phyloP scores from a whole-genome alignment of 306 rosid genomes.

The Begonia masoniana region DNA sequence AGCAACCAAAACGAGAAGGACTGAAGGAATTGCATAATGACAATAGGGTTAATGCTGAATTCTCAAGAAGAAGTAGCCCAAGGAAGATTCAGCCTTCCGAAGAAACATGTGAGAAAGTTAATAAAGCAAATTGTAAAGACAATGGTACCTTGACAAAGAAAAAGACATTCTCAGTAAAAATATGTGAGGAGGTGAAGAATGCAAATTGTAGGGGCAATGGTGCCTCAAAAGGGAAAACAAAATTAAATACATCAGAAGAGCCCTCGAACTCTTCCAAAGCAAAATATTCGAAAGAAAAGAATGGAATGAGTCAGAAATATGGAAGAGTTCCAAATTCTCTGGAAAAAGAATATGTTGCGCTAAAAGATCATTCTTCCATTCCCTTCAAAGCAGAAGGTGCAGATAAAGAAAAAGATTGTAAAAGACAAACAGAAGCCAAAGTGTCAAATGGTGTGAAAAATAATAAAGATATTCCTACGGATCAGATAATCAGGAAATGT shows the following conservation, averaged over 20 bases:
- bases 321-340: constrained; percentile 1
- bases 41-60: constrained; percentile 20
- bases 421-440: constrained; percentile 4
- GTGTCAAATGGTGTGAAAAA: constrained; percentile 9
- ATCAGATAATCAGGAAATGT: constrained; percentile 9
- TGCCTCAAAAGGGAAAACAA: too few species aligned
- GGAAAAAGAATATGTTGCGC: background rate
- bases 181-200: background rate
- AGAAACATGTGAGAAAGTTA: constrained; percentile 10
- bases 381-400: constrained; percentile 1
- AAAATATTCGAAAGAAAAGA: constrained; percentile 7
- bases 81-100: constrained; percentile 19
- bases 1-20: constrained; percentile 32
- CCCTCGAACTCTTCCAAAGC: constrained; percentile 3
- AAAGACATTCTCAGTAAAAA: constrained; percentile 2
- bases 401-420: constrained; percentile 6
- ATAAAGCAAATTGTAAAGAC: constrained; percentile 13
- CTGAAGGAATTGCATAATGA: constrained; percentile 46
- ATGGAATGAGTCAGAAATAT: constrained; percentile 1
- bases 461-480: constrained; percentile 6
- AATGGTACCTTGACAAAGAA: constrained; percentile 4
- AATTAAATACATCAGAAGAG: constrained; percentile 1
- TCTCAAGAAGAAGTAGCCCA: constrained; percentile 11
- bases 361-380: constrained; percentile 8
- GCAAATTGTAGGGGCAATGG: too few species aligned